Percentiles rank a stretch among this genome's conserved stretches.
Conservation (phyloP, 331 rosid genomes). For the Quercus lobata region DNA sequence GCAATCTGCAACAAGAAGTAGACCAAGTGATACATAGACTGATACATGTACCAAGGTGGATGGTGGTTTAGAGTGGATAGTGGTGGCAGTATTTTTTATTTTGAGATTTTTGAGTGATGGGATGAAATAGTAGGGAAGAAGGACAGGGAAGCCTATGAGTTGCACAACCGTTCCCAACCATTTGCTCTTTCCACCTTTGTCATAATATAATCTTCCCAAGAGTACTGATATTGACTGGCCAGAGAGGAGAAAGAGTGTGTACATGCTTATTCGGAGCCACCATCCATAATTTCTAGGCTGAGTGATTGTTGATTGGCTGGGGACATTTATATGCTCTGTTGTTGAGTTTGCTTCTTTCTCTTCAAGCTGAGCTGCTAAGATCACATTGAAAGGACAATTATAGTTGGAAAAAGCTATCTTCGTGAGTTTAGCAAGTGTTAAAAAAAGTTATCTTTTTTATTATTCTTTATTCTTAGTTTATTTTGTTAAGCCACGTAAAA, state of each 20-base stretch:
- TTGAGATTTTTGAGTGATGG: conserved; percentile 25
- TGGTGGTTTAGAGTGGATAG: conserved; percentile 20
- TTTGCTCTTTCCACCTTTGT: conserved; percentile 62
- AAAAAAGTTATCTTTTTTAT: background rate
- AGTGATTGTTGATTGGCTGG: background rate
- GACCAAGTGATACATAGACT: conserved; percentile 46
- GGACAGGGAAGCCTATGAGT: too few relatives aligned
- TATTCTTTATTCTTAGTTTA: too few relatives aligned
- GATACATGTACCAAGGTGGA: conserved; percentile 29
- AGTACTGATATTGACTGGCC: conserved; percentile 45
- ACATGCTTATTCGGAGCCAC: conserved; percentile 28
- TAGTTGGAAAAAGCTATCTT: background rate
- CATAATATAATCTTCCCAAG: conserved; percentile 45
- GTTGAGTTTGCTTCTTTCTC: conserved; percentile 2
- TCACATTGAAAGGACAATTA: background rate
- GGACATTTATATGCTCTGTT: background rate
- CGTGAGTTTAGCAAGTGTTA: too few relatives aligned
- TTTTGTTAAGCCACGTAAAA: too few relatives aligned
- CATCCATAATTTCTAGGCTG: background rate
- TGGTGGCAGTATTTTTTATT: background rate
- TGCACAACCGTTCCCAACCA: conserved; percentile 34
- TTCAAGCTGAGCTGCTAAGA: conserved; percentile 7
- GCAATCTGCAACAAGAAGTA: conserved; percentile 34
- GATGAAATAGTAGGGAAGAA: background rate
- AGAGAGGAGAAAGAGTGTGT: background rate